Conservation (phyloP, 257 asterid genomes). For the Datura wrightii region DNA sequence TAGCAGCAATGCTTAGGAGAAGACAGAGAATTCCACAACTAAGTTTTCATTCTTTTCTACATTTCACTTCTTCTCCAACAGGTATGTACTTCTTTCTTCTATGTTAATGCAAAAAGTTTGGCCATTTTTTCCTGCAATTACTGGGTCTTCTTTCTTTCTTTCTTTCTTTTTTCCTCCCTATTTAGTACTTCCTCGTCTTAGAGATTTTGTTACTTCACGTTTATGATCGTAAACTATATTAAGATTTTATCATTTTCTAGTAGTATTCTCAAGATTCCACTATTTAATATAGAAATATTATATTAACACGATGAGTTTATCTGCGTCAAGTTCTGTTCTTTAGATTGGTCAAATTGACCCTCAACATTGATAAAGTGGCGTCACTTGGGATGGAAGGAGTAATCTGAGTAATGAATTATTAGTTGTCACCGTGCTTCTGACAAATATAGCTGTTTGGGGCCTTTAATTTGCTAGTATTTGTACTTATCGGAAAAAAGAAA, state of each 20-base stretch:
- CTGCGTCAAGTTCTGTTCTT: neutral
- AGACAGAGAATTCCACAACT: neutral
- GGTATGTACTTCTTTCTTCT: neutral
- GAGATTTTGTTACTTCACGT: neutral
- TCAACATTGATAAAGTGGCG: no score
- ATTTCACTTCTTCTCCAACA: neutral
- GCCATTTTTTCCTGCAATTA: neutral
- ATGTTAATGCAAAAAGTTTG: neutral
- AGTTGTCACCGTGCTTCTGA: neutral
- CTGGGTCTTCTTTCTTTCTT: neutral
- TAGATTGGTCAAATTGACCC: neutral
- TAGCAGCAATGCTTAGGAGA: neutral
- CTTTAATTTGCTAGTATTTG: neutral
- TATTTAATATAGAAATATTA: neutral
- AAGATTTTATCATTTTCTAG: neutral
- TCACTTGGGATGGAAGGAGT: neutral
- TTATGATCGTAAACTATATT: neutral
- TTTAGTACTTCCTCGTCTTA: neutral
- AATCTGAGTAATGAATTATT: neutral
- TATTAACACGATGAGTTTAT: neutral
- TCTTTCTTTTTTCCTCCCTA: neutral
- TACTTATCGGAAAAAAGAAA: neutral
- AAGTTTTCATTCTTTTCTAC: neutral
- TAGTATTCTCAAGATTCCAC: neutral
- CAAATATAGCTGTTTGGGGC: conserved; percentile 15